Conservation (phyloP, 2,329 filamentous ascomycete species). For the Atkinsonella texensis region DNA sequence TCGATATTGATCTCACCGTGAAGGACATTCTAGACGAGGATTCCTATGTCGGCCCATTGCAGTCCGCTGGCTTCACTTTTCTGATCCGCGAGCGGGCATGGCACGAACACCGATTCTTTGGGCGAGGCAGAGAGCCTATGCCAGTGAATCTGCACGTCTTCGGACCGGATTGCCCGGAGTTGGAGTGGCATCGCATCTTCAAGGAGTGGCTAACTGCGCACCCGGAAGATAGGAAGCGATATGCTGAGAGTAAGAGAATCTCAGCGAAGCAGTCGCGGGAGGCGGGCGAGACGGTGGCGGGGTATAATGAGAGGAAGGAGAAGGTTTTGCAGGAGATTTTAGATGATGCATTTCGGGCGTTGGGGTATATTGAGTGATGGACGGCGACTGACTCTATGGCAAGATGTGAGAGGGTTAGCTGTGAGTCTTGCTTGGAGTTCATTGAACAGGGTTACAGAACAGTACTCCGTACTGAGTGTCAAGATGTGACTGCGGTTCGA, state of each 20-base stretch:
- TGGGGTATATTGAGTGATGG: slow-evolving; percentile 2
- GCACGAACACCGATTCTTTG: slow-evolving; percentile 37
- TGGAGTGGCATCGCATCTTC: slow-evolving; percentile 28
- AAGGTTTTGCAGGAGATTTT: slow-evolving; percentile 24
- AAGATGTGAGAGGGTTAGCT: background rate
- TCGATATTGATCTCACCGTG: slow-evolving; percentile 40
- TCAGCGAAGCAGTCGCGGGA: slow-evolving; percentile 17
- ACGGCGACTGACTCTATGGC: background rate
- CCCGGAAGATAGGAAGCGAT: slow-evolving; percentile 26
- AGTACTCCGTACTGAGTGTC: too few relatives aligned
- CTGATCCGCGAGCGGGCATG: slow-evolving; percentile 32
- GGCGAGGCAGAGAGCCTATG: slow-evolving; percentile 18
- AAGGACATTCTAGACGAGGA: slow-evolving; percentile 26
- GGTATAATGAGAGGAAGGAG: slow-evolving; percentile 31
- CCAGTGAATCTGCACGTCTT: slow-evolving; percentile 37
- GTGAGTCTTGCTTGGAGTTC: too few relatives aligned
- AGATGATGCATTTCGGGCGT: slow-evolving; percentile 12
- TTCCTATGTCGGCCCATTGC: slow-evolving; percentile 29
- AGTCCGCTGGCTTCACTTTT: slow-evolving; percentile 32
- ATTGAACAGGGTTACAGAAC: too few relatives aligned
- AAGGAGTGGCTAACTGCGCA: slow-evolving; percentile 27
- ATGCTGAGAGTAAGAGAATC: slow-evolving; percentile 27
- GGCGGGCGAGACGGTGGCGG: slow-evolving; percentile 19
- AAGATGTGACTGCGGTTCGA: too few relatives aligned
- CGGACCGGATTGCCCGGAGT: slow-evolving; percentile 28